Evolutionary conservation across 345 rosid genomes (phyloP).

Genomic region (Syzygium jambos): DNA sequence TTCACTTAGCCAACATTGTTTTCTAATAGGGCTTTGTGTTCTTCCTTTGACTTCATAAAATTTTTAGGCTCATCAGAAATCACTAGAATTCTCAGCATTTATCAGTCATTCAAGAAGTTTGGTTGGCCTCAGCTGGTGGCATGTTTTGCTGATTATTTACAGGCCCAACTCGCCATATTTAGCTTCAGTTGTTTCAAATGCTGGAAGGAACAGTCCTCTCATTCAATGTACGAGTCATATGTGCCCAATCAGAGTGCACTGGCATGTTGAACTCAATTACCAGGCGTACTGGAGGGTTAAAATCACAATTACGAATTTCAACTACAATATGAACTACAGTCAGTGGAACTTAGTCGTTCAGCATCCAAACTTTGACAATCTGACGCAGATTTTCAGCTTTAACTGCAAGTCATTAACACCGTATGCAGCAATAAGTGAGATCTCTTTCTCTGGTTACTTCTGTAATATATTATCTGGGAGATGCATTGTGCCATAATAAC

Average conservation of each 20-base stretch:
- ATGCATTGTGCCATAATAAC: neutral
- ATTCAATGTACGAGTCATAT: slow-evolving; percentile 77
- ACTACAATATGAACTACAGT: slow-evolving; percentile 69
- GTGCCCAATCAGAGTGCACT: slow-evolving; percentile 91
- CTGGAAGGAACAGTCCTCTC: slow-evolving; percentile 41
- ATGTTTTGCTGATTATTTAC: slow-evolving; percentile 7
- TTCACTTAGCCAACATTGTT: neutral
- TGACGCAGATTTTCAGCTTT: slow-evolving; percentile 66
- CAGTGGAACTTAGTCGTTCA: slow-evolving; percentile 82
- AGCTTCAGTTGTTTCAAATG: slow-evolving; percentile 47
- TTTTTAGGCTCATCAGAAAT: neutral
- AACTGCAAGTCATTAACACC: slow-evolving; percentile 56
- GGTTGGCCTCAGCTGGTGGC: neutral
- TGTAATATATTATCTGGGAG: neutral
- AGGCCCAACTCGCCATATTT: slow-evolving; percentile 46
- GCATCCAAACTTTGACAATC: slow-evolving; percentile 78
- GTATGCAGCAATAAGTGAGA: slow-evolving; percentile 60
- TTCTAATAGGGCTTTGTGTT: neutral
- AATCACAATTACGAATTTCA: slow-evolving; percentile 70
- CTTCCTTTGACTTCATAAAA: neutral
- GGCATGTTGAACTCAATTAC: slow-evolving; percentile 84
- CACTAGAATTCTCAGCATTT: neutral
- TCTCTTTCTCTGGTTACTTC: neutral
- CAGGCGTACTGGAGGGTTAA: slow-evolving; percentile 83
- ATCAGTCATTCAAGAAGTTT: neutral